phyloP scores from a whole-genome alignment of 345 rosid genomes.

The Eucalyptus globulus region DNA sequence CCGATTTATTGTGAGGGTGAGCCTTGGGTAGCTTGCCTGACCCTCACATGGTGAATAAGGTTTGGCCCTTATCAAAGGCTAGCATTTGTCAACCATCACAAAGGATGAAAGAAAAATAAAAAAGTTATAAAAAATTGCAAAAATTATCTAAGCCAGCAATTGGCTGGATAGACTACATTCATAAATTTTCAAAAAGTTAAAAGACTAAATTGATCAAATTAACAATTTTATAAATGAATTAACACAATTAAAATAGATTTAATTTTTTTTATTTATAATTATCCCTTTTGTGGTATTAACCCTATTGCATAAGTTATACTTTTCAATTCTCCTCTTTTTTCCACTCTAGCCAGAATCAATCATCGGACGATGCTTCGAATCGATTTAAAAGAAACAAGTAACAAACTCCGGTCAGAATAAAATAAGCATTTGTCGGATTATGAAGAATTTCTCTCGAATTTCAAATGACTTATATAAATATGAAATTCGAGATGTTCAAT shows the following conservation, averaged over 20 bases:
- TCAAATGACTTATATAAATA: neutral
- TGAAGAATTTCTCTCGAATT: neutral
- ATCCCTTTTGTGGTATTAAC: neutral
- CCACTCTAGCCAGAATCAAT: neutral
- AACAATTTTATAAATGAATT: too few relatives aligned
- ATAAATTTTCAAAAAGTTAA: too few relatives aligned
- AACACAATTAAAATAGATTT: too few relatives aligned
- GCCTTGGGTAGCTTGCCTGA: too few relatives aligned
- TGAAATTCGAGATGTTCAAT: neutral
- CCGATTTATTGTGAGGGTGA: too few relatives aligned
- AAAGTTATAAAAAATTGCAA: too few relatives aligned
- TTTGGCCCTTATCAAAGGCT: neutral
- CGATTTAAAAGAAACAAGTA: neutral
- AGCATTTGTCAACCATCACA: neutral
- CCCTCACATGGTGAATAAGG: neutral
- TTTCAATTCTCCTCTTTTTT: neutral
- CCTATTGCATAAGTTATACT: neutral
- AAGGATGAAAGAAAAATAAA: rapidly evolving
- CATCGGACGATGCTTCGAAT: neutral
- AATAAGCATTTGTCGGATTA: neutral
- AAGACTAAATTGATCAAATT: neutral
- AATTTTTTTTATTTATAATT: too few relatives aligned
- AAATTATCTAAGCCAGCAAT: too few relatives aligned
- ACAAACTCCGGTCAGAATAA: neutral
- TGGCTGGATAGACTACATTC: rapidly evolving